These are phyloP conservation scores for Tremella mesenterica DNA, from an alignment of 768 basidiomycete genomes.

Conservation along the genomic window DNA sequence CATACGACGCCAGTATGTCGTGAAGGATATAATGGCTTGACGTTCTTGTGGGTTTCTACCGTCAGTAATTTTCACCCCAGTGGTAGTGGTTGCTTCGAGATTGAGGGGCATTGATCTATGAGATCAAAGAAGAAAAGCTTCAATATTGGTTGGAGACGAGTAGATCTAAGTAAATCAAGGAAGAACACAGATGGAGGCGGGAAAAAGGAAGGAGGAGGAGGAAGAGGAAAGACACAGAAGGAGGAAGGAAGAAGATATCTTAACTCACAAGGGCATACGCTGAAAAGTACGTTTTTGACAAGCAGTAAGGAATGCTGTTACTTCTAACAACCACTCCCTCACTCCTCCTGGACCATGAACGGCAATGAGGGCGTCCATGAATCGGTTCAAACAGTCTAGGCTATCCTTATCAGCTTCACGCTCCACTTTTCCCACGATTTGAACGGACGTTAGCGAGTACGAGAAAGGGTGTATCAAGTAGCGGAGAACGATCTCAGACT, in stretches of 20 bases:
- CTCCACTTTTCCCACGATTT: background rate
- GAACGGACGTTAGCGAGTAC: too few relatives aligned
- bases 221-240: background rate
- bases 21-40: slow-evolving; percentile 18
- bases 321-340: slow-evolving; percentile 29
- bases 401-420: slow-evolving; percentile 8
- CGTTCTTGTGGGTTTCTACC: slow-evolving; percentile 20
- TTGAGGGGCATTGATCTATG: too few relatives aligned
- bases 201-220: background rate
- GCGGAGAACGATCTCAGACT: slow-evolving; percentile 1
- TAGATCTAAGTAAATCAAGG: background rate
- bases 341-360: slow-evolving; percentile 16
- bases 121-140: background rate
- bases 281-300: slow-evolving; percentile 27
- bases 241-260: background rate
- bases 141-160: too few relatives aligned
- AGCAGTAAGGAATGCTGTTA: slow-evolving; percentile 21
- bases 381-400: slow-evolving; percentile 28
- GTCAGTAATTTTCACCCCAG: background rate
- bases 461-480: too few relatives aligned
- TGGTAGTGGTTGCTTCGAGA: background rate
- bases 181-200: background rate
- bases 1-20: slow-evolving; percentile 31
- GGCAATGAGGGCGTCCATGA: slow-evolving; percentile 22
- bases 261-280: slow-evolving; percentile 27